phyloP scores from a whole-genome alignment of 768 basidiomycete genomes.

The Trametes villosa region DNA sequence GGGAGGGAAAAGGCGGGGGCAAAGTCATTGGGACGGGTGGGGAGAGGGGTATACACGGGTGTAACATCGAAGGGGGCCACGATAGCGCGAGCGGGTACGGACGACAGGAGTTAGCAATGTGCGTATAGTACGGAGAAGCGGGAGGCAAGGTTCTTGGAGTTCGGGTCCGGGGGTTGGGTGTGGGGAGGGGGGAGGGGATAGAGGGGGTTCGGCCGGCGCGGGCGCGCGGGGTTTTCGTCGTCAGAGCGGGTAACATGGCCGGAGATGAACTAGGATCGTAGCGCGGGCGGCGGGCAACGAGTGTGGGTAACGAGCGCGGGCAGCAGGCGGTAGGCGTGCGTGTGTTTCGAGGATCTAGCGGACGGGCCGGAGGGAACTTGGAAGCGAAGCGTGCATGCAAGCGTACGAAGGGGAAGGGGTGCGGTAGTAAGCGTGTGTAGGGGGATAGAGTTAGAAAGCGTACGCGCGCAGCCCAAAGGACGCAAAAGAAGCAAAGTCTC shows the following conservation, averaged over 20 bases:
- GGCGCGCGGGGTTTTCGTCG: background rate
- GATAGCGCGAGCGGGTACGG: constrained; percentile 15
- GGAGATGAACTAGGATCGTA: background rate
- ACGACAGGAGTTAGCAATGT: constrained; percentile 10
- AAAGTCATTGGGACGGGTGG: background rate
- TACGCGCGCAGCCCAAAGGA: constrained; percentile 1
- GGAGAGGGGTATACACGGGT: constrained; percentile 2
- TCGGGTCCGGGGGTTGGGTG: background rate
- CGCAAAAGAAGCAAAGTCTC: background rate
- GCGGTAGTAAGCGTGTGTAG: background rate
- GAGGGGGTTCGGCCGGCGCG: background rate
- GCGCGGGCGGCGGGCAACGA: background rate
- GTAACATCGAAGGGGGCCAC: background rate
- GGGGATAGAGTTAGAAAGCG: background rate
- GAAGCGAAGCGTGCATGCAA: background rate
- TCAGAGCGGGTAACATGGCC: background rate
- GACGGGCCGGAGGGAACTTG: too few species aligned
- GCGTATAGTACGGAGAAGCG: constrained; percentile 13
- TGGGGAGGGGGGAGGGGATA: background rate
- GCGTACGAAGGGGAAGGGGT: background rate
- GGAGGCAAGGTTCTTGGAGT: too few species aligned
- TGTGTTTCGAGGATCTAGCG: background rate
- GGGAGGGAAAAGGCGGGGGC: background rate
- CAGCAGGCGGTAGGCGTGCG: background rate
- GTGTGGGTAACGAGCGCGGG: constrained; percentile 7